phyloP scores from a whole-genome alignment of 129 eudicot genomes.

The Silybum marianum region DNA sequence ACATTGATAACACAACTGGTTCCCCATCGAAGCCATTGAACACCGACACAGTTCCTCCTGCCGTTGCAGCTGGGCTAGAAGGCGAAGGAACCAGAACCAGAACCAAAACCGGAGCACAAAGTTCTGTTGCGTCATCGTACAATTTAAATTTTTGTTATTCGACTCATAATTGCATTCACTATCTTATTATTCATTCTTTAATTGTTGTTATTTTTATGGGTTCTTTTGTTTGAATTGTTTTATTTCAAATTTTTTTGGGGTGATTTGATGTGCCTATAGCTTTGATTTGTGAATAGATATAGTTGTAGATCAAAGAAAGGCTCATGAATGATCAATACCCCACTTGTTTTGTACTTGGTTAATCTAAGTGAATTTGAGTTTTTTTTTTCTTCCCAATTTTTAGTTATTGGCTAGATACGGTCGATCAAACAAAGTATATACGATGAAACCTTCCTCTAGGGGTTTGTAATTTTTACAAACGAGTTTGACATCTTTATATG shows the following conservation, averaged over 20 bases:
- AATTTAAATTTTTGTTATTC: slow-evolving; percentile 2
- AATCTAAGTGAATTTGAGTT: neutral
- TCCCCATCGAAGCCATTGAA: slow-evolving; percentile 35
- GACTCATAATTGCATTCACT: slow-evolving; percentile 18
- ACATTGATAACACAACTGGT: slow-evolving; percentile 39
- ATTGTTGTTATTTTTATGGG: slow-evolving; percentile 29
- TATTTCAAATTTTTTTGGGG: neutral
- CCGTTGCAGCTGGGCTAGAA: slow-evolving; percentile 58
- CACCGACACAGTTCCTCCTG: slow-evolving; percentile 48
- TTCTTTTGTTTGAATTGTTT: slow-evolving; percentile 13
- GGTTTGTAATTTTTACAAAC: too few species aligned
- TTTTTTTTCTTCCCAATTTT: neutral
- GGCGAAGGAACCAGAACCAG: slow-evolving; percentile 24
- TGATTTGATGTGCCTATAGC: neutral
- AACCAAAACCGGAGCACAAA: slow-evolving; percentile 25
- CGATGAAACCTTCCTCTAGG: too few species aligned
- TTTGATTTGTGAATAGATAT: slow-evolving; percentile 25
- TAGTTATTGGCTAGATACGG: too few species aligned
- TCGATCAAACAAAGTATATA: too few species aligned
- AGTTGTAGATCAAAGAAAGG: neutral
- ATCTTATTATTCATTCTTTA: slow-evolving; percentile 38
- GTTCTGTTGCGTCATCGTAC: slow-evolving; percentile 36
- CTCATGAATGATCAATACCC: neutral
- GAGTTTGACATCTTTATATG: neutral
- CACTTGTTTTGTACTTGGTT: neutral